Conservation (phyloP, 2,329 filamentous ascomycete genomes). For the Xylariaceae sp. region DNA sequence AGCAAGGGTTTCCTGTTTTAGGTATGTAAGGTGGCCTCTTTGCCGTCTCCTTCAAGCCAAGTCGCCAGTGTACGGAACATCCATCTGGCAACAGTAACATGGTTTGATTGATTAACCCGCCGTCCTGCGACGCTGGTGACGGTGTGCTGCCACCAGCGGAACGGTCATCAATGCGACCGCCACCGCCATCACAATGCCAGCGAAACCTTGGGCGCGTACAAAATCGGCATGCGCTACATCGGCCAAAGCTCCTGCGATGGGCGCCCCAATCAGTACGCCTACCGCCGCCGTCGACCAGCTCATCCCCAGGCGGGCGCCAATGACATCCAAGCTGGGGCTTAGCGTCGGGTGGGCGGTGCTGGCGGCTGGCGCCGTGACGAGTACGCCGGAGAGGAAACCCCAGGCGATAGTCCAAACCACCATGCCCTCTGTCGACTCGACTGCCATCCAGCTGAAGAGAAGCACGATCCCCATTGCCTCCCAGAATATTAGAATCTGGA, state of each 20-base stretch:
- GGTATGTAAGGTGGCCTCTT: too few species aligned
- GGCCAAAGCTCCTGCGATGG: conserved; percentile 35
- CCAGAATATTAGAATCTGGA: conserved; percentile 36
- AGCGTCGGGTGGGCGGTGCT: conserved; percentile 37
- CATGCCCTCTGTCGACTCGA: conserved; percentile 30
- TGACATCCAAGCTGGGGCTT: conserved; percentile 31
- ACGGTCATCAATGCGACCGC: conserved; percentile 14
- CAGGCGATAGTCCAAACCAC: conserved; percentile 40
- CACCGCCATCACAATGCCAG: conserved; percentile 21
- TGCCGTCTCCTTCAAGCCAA: too few species aligned
- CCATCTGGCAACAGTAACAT: too few species aligned
- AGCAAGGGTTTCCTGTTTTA: too few species aligned
- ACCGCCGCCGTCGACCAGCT: conserved; percentile 31
- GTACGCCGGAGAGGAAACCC: conserved; percentile 41
- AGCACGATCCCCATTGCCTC: conserved; percentile 29
- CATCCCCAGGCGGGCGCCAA: conserved; percentile 45
- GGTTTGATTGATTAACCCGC: too few species aligned
- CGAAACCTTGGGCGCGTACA: conserved; percentile 25
- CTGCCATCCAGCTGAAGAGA: conserved; percentile 37
- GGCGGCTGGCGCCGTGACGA: conserved; percentile 39
- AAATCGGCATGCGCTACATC: conserved; percentile 20
- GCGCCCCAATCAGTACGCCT: conserved; percentile 31
- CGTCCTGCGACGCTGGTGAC: too few species aligned
- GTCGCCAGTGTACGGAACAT: too few species aligned
- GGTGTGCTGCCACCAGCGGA: too few species aligned